Evolutionary conservation across 2,329 filamentous ascomycete species (phyloP), one percentile per base, ranked within the genome.

Genomic region (Thermoascus crustaceus): DNA sequence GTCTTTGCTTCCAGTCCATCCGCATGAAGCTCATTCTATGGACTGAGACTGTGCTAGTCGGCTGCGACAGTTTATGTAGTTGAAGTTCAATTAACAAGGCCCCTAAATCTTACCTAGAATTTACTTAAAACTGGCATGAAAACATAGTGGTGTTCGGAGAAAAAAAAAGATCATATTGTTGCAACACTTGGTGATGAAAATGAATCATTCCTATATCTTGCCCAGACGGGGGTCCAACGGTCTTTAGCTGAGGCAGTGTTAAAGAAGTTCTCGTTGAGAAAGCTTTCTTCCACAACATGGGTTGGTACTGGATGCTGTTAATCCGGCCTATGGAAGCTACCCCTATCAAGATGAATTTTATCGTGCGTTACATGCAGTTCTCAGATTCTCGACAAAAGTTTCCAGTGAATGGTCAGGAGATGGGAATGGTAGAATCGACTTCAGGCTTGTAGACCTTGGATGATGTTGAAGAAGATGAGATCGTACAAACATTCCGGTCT

Each of bases 201-300:
- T 9, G 27, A 30, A 22, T 16, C 30, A 19, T 23, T 35, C 14
- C 9, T 3, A 10, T 40, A 20, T 37, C 38, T 40, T 11, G 24
- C 23, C 11, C 26, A 35, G 20, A 37, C 14, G 14, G 17, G 7
- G 10, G 14, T 40, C 9, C 34, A 27, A 34, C 25, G 38, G 27
- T 40, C 38, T 22, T 24, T 42, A 4, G 33, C 32, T 11, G 32
- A 34, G 19, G 24, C 33, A 17, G 30, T 37, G 10, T 26, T 42
- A 13, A 33, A 21, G 30, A 11, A 32, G 16, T 42, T 42, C 26
- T 39, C 40, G 14, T 30, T 22, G 5, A 13, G 25, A 30, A 33
- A 29, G n/a, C 13, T 37, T 14, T 42, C 30, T 14, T 42, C 23
- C 30, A 27, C 20, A 14, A 33, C 33, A 29, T 37, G 32, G 7